These are phyloP conservation scores for Penicillium alfredii DNA, from an alignment of 495 filamentous ascomycete species.

Conservation along the genomic window DNA sequence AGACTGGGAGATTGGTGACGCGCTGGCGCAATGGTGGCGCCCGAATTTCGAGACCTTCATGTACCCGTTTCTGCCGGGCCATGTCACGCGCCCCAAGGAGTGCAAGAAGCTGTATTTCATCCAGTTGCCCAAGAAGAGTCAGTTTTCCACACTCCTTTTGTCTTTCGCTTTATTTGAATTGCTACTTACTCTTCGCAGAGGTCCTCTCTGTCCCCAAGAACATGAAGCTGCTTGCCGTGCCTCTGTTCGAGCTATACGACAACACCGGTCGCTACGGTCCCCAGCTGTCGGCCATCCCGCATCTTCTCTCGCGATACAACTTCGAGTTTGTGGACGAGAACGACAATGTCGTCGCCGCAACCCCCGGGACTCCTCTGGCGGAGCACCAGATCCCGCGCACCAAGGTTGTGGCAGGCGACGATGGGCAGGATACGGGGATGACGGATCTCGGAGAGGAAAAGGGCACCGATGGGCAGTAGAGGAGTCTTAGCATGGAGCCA, in stretches of 20 bases:
- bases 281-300: slow-evolving; percentile 92
- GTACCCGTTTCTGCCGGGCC: slow-evolving; percentile 95
- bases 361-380: slow-evolving; percentile 55
- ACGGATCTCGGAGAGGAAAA: slow-evolving; percentile 28
- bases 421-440: slow-evolving; percentile 41
- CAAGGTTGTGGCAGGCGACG: slow-evolving; percentile 66
- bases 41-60: slow-evolving; percentile 99
- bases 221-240: slow-evolving; percentile 97
- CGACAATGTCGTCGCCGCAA: slow-evolving; percentile 79
- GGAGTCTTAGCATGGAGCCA: neutral
- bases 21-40: slow-evolving; percentile 95
- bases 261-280: slow-evolving; percentile 93
- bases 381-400: slow-evolving; percentile 52
- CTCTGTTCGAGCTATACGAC: slow-evolving; percentile 95
- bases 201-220: slow-evolving; percentile 98
- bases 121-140: slow-evolving; percentile 85
- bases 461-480: slow-evolving; percentile 11
- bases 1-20: slow-evolving; percentile 92
- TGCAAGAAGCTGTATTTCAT: slow-evolving; percentile 99
- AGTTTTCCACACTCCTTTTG: slow-evolving; percentile 22
- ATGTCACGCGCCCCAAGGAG: slow-evolving; percentile 94
- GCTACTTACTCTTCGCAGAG: slow-evolving; percentile 49
- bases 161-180: neutral
- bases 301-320: slow-evolving; percentile 87
- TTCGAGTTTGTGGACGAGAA: slow-evolving; percentile 98